phyloP scores from a whole-genome alignment of 2,329 filamentous ascomycete genomes.

The Paraconiothyrium brasiliense region DNA sequence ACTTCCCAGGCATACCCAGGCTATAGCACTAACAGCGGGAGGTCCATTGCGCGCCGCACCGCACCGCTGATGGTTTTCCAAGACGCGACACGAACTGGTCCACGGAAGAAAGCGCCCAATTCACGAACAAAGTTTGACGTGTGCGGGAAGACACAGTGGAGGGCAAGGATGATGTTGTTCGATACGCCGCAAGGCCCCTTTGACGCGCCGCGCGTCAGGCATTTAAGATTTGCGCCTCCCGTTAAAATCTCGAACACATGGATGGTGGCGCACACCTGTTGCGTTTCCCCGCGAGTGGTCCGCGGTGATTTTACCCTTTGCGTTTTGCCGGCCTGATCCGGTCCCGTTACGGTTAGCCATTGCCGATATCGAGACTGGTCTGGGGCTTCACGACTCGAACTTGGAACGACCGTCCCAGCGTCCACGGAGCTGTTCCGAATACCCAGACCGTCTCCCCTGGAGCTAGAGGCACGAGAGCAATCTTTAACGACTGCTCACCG shows the following conservation, averaged over 20 bases:
- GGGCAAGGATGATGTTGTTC: neutral
- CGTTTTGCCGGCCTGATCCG: neutral
- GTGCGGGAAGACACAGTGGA: neutral
- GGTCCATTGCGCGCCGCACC: neutral
- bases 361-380: neutral
- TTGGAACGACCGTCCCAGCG: conserved; percentile 3
- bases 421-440: neutral
- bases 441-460: neutral
- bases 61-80: neutral
- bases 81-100: conserved; percentile 2
- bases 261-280: conserved; percentile 13
- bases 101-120: conserved; percentile 1
- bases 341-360: neutral
- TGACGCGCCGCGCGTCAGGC: neutral
- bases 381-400: conserved; percentile 1
- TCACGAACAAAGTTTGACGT: conserved; percentile 13
- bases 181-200: conserved; percentile 9
- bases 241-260: neutral
- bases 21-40: conserved; percentile 10
- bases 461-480: neutral
- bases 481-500: neutral
- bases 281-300: conserved; percentile 10
- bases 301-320: conserved; percentile 6
- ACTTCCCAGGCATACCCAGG: neutral
- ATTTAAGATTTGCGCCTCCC: conserved; percentile 10